Evolutionary conservation across 1,284 basidiomycete genomes (phyloP), one percentile per base, ranked within the genome.

Genomic region (Irpex sp.): DNA sequence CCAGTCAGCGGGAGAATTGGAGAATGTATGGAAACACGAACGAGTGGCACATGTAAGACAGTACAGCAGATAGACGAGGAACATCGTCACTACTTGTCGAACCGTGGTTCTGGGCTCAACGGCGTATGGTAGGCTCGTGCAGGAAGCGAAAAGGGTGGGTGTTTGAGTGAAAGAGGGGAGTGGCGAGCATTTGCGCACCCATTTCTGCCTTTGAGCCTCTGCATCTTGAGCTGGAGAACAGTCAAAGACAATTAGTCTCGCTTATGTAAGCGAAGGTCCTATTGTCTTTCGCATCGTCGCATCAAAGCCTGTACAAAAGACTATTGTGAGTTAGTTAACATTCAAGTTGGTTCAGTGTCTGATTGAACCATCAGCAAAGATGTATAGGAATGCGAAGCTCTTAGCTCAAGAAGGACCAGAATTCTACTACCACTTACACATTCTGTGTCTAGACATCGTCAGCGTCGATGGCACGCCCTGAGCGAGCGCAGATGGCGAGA

Each of bases 191-290:
- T 17, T 9, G 11, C 6, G 26, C 54, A 15, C 35, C 15, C 35
- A 26, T 26, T 4, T 17, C 19, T 33, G 53, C 19, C 33, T 58
- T 43, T 58, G 36, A 9, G 36, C 21, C 57, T 13, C 57, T 35
- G 53, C 53, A 13, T 7, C 7, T 11, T 36, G 53, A 26, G 13
- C 33, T 55, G 33, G 53, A 35, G n/a, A 26, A 31, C 11, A 13
- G 53, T 36, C 50, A 54, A 55, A 62, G 61, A 62, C 61, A 62
- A 62, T 62, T 62, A 35, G 61, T 11, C 5, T 15, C 5, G 57
- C 61, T 62, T 62, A 62, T 36, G 51, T 62, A 58, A 62, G 57
- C 61, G 19, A 55, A 8, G 15, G 19, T 1, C 50, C 36, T 62
- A 62, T 62, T 62, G 61, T 62, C 57, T 62, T 31, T 36, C 39